Percentiles rank a stretch among this genome's conserved stretches.
Conservation (phyloP, 2,329 filamentous ascomycete genomes). For the Ophiocordyceps unilateralis region DNA sequence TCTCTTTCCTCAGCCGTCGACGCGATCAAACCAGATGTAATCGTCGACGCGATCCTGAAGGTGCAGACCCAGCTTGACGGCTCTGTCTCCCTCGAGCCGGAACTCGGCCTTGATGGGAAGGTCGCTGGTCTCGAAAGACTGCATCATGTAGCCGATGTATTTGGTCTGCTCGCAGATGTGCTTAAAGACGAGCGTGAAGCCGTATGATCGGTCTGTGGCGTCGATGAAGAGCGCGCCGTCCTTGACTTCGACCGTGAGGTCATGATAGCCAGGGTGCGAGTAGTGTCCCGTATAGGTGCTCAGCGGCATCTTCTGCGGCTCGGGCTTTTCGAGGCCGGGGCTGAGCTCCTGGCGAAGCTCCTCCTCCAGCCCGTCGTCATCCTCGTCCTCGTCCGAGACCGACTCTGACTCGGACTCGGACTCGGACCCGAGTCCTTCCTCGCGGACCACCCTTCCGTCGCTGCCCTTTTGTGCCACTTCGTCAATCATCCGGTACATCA, state of each 20-base stretch:
- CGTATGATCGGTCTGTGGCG: constrained; percentile 11
- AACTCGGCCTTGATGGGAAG: constrained; percentile 2
- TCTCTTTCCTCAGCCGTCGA: neutral
- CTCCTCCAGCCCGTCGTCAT: constrained; percentile 1
- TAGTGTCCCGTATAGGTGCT: constrained; percentile 7
- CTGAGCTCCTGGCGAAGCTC: constrained; percentile 2
- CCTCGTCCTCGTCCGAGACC: neutral
- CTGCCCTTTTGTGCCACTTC: constrained; percentile 1
- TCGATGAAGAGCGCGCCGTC: constrained; percentile 8
- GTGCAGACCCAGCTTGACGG: constrained; percentile 1
- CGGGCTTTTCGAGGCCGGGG: neutral
- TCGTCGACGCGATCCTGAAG: constrained; percentile 1
- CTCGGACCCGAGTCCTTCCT: neutral
- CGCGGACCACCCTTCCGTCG: neutral
- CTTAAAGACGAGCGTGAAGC: constrained; percentile 8
- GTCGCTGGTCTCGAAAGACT: neutral
- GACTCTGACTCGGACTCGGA: constrained; percentile 1
- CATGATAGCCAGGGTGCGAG: constrained; percentile 10
- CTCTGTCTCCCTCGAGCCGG: neutral
- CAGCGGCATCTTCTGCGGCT: constrained; percentile 2
- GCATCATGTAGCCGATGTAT: constrained; percentile 2
- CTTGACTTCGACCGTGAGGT: constrained; percentile 7
- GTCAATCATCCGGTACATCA: constrained; percentile 8
- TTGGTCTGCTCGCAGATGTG: constrained; percentile 6
- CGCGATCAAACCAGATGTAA: constrained; percentile 1